Conservation (phyloP, 1,139 yeast genomes). For the Starmera stellimalicola region DNA sequence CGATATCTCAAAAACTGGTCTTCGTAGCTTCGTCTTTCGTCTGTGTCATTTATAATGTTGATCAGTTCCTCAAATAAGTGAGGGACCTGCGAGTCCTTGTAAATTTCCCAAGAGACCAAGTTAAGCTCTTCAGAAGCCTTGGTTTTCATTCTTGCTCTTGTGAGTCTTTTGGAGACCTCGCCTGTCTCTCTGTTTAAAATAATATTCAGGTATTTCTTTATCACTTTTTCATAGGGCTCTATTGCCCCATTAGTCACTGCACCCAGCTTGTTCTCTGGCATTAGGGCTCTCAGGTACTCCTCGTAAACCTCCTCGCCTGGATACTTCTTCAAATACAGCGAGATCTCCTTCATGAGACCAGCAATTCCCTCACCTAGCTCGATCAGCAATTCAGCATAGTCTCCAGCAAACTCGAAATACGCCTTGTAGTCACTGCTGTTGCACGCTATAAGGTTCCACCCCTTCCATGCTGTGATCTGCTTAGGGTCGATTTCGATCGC, state of each 20-base stretch:
- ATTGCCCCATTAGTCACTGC: constrained; percentile 44
- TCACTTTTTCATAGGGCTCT: constrained; percentile 41
- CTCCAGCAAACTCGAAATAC: constrained; percentile 39
- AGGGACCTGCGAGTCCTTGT: constrained; percentile 41
- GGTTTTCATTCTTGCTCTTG: constrained; percentile 40
- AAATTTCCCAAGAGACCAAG: constrained; percentile 39
- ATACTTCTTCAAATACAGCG: constrained; percentile 32
- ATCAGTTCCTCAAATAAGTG: constrained; percentile 46
- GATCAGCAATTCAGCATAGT: constrained; percentile 28
- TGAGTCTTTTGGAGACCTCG: constrained; percentile 21
- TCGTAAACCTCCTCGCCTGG: constrained; percentile 30
- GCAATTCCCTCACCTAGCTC: constrained; percentile 32
- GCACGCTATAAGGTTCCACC: constrained; percentile 40
- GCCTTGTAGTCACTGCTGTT: constrained; percentile 29
- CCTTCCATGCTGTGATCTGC: constrained; percentile 73
- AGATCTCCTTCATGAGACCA: constrained; percentile 39
- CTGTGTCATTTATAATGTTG: constrained; percentile 56
- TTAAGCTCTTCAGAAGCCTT: constrained; percentile 32
- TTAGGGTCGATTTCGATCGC: constrained; percentile 52
- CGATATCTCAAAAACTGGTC: constrained; percentile 48
- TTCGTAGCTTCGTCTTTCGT: constrained; percentile 47
- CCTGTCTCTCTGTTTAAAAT: constrained; percentile 33
- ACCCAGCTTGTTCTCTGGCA: constrained; percentile 59
- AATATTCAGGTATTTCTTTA: constrained; percentile 41
- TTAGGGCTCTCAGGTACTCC: constrained; percentile 39